Conservation (phyloP, 2,329 filamentous ascomycete genomes). For the Botrytis squamosa region DNA sequence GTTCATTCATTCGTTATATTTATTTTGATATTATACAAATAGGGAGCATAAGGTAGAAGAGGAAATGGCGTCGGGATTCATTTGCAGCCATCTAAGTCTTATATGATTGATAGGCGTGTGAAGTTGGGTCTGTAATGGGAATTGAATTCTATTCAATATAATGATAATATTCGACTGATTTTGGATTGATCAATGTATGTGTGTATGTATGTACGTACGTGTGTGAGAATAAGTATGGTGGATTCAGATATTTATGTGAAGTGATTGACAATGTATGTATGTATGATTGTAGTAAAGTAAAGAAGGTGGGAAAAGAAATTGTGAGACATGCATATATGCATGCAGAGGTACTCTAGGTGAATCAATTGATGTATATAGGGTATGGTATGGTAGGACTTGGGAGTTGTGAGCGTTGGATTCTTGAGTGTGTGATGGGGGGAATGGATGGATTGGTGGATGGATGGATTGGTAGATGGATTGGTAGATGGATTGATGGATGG, state of each 20-base stretch:
- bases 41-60: conserved; percentile 17
- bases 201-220: neutral
- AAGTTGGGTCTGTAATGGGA: neutral
- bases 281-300: neutral
- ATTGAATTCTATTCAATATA: neutral
- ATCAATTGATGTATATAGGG: neutral
- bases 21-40: conserved; percentile 12
- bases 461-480: no score
- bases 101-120: conserved; percentile 2
- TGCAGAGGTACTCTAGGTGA: neutral
- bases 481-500: no score
- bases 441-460: no score
- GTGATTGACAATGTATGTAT: neutral
- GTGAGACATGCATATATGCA: neutral
- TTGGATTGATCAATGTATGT: neutral
- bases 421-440: no score
- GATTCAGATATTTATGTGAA: neutral
- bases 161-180: neutral
- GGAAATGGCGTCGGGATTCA: conserved; percentile 3
- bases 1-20: conserved; percentile 6
- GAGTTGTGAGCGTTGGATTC: no score
- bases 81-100: conserved; percentile 5
- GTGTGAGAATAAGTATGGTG: neutral
- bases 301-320: neutral
- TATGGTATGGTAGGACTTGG: neutral